Conservation (phyloP, 208 protist genomes). For the Trypanosoma grayi region DNA sequence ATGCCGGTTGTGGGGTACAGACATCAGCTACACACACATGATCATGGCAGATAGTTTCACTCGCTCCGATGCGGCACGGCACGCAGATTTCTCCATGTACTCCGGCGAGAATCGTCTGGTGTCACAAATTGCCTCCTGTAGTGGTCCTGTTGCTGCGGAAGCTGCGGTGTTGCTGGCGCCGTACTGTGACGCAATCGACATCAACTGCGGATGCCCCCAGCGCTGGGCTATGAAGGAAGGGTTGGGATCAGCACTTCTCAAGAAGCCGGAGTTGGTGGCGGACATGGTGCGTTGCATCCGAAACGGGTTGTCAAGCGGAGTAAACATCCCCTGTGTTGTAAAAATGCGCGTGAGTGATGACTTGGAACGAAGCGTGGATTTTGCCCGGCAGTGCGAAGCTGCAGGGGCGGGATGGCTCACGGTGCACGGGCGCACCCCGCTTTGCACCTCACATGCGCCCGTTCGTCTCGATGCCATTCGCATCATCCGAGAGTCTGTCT, state of each 20-base stretch:
- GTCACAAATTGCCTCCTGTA: slow-evolving; percentile 81
- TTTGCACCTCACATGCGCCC: slow-evolving; percentile 41
- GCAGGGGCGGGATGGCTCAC: slow-evolving; percentile 81
- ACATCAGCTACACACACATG: slow-evolving; percentile 92
- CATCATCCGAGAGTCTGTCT: slow-evolving; percentile 54
- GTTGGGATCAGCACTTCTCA: slow-evolving; percentile 68
- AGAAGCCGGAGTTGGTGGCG: slow-evolving; percentile 66
- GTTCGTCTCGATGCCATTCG: slow-evolving; percentile 63
- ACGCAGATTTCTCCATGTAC: slow-evolving; percentile 81
- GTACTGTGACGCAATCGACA: slow-evolving; percentile 84
- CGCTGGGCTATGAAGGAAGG: slow-evolving; percentile 83
- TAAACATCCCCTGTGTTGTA: slow-evolving; percentile 50
- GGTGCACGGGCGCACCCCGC: slow-evolving; percentile 83
- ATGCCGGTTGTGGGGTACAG: slow-evolving; percentile 66
- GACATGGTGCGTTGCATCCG: slow-evolving; percentile 75
- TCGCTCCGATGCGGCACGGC: slow-evolving; percentile 56
- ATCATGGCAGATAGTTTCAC: slow-evolving; percentile 85
- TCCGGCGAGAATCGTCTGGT: slow-evolving; percentile 67
- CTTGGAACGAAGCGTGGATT: slow-evolving; percentile 72
- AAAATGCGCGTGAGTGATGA: slow-evolving; percentile 86
- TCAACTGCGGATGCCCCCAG: slow-evolving; percentile 95
- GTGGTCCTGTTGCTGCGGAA: slow-evolving; percentile 47
- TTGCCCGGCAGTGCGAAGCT: slow-evolving; percentile 74
- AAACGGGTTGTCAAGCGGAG: slow-evolving; percentile 28
- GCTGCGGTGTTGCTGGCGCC: slow-evolving; percentile 50